These are phyloP conservation scores for Penicillium antarcticum DNA, from an alignment of 495 filamentous ascomycete species.

Conservation along the genomic window DNA sequence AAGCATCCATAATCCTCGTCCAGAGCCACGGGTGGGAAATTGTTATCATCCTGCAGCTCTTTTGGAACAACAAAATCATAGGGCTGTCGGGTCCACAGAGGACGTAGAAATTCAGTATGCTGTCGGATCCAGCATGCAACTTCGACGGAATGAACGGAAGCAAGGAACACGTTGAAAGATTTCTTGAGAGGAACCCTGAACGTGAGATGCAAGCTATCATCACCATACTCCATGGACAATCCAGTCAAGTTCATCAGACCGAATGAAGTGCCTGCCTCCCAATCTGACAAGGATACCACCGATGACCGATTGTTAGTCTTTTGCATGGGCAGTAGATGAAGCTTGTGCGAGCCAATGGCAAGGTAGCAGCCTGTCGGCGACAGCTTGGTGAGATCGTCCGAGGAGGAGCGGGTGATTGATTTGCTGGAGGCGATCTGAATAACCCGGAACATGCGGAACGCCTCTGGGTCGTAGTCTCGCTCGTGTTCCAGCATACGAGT, in stretches of 20 bases:
- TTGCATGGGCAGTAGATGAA: slow-evolving; percentile 75
- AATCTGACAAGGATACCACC: slow-evolving; percentile 48
- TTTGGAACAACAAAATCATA: slow-evolving; percentile 61
- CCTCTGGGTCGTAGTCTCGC: slow-evolving; percentile 64
- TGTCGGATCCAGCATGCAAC: slow-evolving; percentile 73
- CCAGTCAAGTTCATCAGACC: slow-evolving; percentile 74
- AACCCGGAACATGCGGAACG: slow-evolving; percentile 79
- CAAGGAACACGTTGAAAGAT: slow-evolving; percentile 65
- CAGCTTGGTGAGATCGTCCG: slow-evolving; percentile 74
- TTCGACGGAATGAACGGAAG: slow-evolving; percentile 72
- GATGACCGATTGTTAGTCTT: slow-evolving; percentile 56
- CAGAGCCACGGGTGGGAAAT: slow-evolving; percentile 58
- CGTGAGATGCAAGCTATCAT: slow-evolving; percentile 82
- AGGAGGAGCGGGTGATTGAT: slow-evolving; percentile 57
- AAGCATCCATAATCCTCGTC: slow-evolving; percentile 78
- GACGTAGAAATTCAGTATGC: slow-evolving; percentile 74
- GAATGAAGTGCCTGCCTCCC: slow-evolving; percentile 52
- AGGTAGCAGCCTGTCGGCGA: slow-evolving; percentile 77
- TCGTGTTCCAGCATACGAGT: slow-evolving; percentile 63
- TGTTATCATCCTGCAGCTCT: slow-evolving; percentile 56
- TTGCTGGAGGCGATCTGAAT: slow-evolving; percentile 68
- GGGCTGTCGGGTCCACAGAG: slow-evolving; percentile 74
- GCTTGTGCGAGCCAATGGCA: slow-evolving; percentile 76
- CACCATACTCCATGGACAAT: slow-evolving; percentile 63
- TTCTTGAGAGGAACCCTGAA: slow-evolving; percentile 72